Percentiles rank a stretch among this genome's conserved stretches.
phyloP scores from a whole-genome alignment of 352 stramenopile genomes.

The Globisporangium iwayamae region DNA sequence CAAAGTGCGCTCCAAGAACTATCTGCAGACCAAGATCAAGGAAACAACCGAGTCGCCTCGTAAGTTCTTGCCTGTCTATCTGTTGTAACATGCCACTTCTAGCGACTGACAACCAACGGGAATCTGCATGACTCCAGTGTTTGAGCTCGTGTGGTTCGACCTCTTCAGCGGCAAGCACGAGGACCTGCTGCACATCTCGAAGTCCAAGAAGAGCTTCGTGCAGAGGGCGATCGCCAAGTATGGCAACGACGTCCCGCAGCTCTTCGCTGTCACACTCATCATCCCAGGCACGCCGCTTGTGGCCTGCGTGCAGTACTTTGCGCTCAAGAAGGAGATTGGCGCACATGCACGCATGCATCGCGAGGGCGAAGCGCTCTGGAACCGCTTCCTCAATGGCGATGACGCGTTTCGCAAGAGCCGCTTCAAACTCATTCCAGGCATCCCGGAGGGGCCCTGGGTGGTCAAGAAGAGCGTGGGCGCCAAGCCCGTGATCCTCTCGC shows the following conservation, averaged over 20 bases:
- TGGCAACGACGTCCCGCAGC: constrained; percentile 57
- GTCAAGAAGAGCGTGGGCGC: constrained; percentile 75
- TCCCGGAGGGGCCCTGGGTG: constrained; percentile 78
- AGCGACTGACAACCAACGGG: neutral
- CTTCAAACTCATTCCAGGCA: constrained; percentile 76
- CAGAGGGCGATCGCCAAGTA: constrained; percentile 59
- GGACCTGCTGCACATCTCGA: constrained; percentile 62
- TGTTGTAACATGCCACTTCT: neutral
- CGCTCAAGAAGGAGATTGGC: constrained; percentile 29
- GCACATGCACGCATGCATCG: constrained; percentile 15
- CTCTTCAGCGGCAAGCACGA: constrained; percentile 65
- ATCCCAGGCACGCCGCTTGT: constrained; percentile 65
- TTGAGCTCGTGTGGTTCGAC: constrained; percentile 84
- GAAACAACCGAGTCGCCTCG: constrained; percentile 48
- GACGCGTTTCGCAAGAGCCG: constrained; percentile 66
- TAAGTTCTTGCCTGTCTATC: constrained; percentile 24
- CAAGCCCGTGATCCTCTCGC: constrained; percentile 76
- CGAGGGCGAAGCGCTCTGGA: constrained; percentile 50
- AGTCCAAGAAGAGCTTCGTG: constrained; percentile 68
- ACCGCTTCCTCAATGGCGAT: constrained; percentile 57
- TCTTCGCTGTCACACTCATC: constrained; percentile 76
- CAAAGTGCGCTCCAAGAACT: constrained; percentile 71
- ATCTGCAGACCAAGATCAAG: constrained; percentile 66
- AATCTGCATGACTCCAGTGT: constrained; percentile 34
- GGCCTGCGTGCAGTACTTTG: constrained; percentile 76